A percentile compares a stretch with the other conserved stretches of the same genome.
Evolutionary conservation across 805 yeast species (phyloP).

Genomic region (Starmerella vitae): DNA sequence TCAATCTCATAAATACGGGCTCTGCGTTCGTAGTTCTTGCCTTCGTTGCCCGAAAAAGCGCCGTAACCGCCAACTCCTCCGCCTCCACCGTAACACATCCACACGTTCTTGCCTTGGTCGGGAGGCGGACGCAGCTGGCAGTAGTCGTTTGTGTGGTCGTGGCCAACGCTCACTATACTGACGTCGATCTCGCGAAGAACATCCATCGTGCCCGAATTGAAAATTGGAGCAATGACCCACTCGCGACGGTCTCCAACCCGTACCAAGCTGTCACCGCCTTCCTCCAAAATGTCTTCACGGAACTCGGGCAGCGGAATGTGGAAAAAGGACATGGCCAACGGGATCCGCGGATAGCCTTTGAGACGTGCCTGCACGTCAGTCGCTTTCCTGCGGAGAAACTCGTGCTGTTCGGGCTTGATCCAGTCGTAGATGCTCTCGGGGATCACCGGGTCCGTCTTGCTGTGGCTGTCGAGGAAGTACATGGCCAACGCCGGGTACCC

Average conservation of each 20-base stretch:
- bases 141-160: conserved; percentile 90
- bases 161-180: conserved; percentile 68
- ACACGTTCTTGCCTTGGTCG: conserved; percentile 30
- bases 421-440: conserved; percentile 59
- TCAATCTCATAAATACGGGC: conserved; percentile 60
- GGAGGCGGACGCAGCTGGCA: conserved; percentile 42
- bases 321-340: conserved; percentile 75
- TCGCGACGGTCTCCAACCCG: conserved; percentile 57
- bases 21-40: conserved; percentile 69
- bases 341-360: conserved; percentile 31
- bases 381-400: conserved; percentile 35
- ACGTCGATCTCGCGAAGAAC: conserved; percentile 56
- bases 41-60: conserved; percentile 39
- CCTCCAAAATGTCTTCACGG: conserved; percentile 28
- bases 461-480: conserved; percentile 76
- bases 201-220: conserved; percentile 53
- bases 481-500: conserved; percentile 39
- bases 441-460: conserved; percentile 39
- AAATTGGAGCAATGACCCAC: conserved; percentile 62
- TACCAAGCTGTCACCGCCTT: conserved; percentile 21
- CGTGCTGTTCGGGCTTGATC: conserved; percentile 57
- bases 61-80: conserved; percentile 94
- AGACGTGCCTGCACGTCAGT: conserved; percentile 25
- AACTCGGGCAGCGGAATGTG: conserved; percentile 91
- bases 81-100: conserved; percentile 93